These are phyloP conservation scores for Colletotrichum musae DNA, from an alignment of 2,329 filamentous ascomycete species.

Conservation along the genomic window DNA sequence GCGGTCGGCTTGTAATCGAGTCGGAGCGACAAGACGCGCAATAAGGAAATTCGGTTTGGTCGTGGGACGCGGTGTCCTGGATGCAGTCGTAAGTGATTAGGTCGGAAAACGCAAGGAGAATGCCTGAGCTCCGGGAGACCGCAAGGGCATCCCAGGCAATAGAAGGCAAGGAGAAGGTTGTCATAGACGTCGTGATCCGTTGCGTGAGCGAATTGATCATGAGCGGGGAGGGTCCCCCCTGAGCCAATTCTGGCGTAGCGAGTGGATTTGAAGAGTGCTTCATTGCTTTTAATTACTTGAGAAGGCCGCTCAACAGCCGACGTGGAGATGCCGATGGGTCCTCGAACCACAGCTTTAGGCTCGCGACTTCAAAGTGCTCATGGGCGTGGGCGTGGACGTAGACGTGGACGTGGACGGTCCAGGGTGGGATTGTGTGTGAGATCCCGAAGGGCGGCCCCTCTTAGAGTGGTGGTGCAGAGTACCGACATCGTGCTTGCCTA, in stretches of 20 bases:
- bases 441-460: slow-evolving; percentile 57
- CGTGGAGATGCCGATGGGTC: slow-evolving; percentile 23
- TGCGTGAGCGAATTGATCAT: slow-evolving; percentile 42
- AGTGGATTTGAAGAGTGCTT: slow-evolving; percentile 36
- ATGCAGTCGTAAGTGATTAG: slow-evolving; percentile 39
- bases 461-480: slow-evolving; percentile 66
- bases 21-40: slow-evolving; percentile 6
- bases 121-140: slow-evolving; percentile 12
- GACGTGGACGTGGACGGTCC: slow-evolving; percentile 47
- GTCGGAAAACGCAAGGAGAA: slow-evolving; percentile 33
- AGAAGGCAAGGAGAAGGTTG: slow-evolving; percentile 38
- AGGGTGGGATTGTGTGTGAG: slow-evolving; percentile 53
- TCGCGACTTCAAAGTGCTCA: slow-evolving; percentile 54
- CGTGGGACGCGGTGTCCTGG: slow-evolving; percentile 36
- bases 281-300: slow-evolving; percentile 33
- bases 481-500: slow-evolving; percentile 82
- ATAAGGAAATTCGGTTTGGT: slow-evolving; percentile 28
- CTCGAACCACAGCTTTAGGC: slow-evolving; percentile 45
- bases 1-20: slow-evolving; percentile 16
- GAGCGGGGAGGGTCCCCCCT: slow-evolving; percentile 29
- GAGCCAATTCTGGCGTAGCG: slow-evolving; percentile 31
- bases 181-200: slow-evolving; percentile 44
- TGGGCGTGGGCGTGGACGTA: slow-evolving; percentile 49
- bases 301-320: slow-evolving; percentile 29
- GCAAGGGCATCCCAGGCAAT: slow-evolving; percentile 32